Percentiles rank a stretch among this genome's conserved stretches.
These are phyloP conservation scores for Phytophthora chlamydospora DNA, from an alignment of 352 stramenopile genomes.

Conservation along the genomic window DNA sequence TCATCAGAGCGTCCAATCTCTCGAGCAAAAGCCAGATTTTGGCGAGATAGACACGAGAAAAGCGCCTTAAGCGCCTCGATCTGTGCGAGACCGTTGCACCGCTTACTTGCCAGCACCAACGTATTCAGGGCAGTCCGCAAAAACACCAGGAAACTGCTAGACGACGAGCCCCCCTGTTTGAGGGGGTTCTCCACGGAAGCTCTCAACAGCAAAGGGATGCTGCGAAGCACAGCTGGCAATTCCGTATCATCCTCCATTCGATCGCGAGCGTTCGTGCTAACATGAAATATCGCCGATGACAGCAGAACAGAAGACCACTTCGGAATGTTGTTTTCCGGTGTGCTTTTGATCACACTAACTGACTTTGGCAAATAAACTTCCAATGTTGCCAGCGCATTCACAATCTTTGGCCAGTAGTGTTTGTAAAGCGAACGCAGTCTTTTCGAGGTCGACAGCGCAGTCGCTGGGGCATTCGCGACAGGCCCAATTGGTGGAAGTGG, in stretches of 20 bases:
- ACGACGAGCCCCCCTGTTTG: slow-evolving; percentile 15
- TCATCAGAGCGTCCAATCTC: slow-evolving; percentile 20
- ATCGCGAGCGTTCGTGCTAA: slow-evolving; percentile 50
- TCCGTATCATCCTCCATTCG: slow-evolving; percentile 46
- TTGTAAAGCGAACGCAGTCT: slow-evolving; percentile 49
- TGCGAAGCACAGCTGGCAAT: slow-evolving; percentile 42
- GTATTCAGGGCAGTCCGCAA: slow-evolving; percentile 38
- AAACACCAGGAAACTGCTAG: slow-evolving; percentile 29
- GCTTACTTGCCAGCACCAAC: slow-evolving; percentile 47
- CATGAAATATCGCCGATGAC: slow-evolving; percentile 50
- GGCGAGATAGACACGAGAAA: slow-evolving; percentile 45
- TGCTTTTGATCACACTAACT: slow-evolving; percentile 12
- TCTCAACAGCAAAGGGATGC: slow-evolving; percentile 45
- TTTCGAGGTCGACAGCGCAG: slow-evolving; percentile 20
- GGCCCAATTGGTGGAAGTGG: slow-evolving; percentile 25
- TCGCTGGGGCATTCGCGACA: slow-evolving; percentile 9
- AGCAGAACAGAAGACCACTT: slow-evolving; percentile 42
- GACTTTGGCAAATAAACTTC: slow-evolving; percentile 41
- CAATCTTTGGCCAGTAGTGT: slow-evolving; percentile 63
- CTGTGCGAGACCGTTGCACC: slow-evolving; percentile 37
- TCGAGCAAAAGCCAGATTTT: slow-evolving; percentile 39
- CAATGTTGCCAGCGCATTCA: slow-evolving; percentile 45
- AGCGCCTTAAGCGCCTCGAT: slow-evolving; percentile 50
- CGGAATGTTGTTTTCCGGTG: slow-evolving; percentile 14
- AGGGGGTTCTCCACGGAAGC: slow-evolving; percentile 14